Conservation (phyloP, 2,329 filamentous ascomycete species). For the Alternaria arborescens region DNA sequence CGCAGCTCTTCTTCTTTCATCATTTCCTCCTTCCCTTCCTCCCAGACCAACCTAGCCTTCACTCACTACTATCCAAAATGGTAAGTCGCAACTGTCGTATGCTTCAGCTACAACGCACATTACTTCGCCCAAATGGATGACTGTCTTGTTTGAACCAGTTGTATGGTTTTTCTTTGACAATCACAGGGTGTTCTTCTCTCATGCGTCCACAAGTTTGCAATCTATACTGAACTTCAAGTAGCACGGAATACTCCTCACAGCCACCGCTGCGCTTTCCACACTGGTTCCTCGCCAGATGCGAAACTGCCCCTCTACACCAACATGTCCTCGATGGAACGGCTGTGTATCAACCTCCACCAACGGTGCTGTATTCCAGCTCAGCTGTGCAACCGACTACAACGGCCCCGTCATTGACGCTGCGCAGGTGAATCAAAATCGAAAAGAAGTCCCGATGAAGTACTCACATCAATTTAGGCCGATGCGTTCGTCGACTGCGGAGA, state of each 20-base stretch:
- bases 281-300: background rate
- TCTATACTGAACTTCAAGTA: background rate
- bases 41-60: background rate
- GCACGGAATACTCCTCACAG: slow-evolving; percentile 6
- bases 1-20: background rate
- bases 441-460: background rate
- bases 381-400: slow-evolving; percentile 19
- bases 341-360: slow-evolving; percentile 17
- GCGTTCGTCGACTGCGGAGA: slow-evolving; percentile 19
- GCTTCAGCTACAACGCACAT: background rate
- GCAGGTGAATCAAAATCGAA: background rate
- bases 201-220: background rate
- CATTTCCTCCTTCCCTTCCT: background rate
- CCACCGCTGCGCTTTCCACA: background rate
- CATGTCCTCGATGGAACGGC: slow-evolving; percentile 19
- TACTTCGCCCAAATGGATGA: background rate
- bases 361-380: slow-evolving; percentile 19
- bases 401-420: slow-evolving; percentile 12
- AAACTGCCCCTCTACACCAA: slow-evolving; percentile 12
- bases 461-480: slow-evolving; percentile 10
- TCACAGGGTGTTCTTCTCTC: background rate
- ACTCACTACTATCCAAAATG: background rate
- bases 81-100: background rate
- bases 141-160: background rate
- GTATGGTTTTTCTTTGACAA: background rate